Evolutionary conservation across 192 early-diverging fungal species (phyloP).

Genomic region (Coemansia umbellata): DNA sequence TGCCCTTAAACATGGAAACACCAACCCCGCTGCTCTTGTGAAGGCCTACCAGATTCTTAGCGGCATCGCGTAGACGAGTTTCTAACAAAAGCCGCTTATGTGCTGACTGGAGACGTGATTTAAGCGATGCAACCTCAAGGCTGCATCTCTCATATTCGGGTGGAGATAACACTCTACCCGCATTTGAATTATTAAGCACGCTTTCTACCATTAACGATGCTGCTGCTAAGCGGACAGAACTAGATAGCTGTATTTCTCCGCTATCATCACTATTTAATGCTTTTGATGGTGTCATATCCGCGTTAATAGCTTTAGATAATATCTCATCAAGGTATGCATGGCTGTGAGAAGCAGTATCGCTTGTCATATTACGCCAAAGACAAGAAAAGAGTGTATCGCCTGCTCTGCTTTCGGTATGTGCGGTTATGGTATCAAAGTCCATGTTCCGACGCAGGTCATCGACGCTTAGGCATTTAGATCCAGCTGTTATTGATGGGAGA

Average conservation of each 20-base stretch:
- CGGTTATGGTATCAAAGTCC: neutral
- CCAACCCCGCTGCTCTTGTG: slow-evolving; percentile 6
- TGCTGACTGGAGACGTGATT: slow-evolving; percentile 17
- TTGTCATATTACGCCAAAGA: neutral
- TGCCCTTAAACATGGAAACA: slow-evolving; percentile 36
- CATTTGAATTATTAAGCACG: slow-evolving; percentile 2
- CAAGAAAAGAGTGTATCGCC: neutral
- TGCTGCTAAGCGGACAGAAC: neutral
- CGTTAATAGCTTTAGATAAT: neutral
- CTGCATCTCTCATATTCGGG: slow-evolving; percentile 26
- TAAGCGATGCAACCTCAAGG: slow-evolving; percentile 20
- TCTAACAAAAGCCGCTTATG: slow-evolving; percentile 27
- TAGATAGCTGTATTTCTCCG: too few species aligned
- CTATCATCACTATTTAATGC: too few species aligned
- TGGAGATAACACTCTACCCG: slow-evolving; percentile 15
- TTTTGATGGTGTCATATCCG: slow-evolving; percentile 1
- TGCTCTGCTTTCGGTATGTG: neutral
- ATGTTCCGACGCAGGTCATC: neutral
- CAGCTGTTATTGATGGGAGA: neutral
- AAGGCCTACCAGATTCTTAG: slow-evolving; percentile 21
- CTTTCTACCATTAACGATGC: slow-evolving; percentile 15
- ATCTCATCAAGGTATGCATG: neutral
- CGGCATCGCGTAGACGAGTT: slow-evolving; percentile 24
- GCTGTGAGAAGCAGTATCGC: neutral
- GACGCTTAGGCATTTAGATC: neutral